A percentile compares a stretch with the other conserved stretches of the same genome.
Conservation (phyloP, 2,329 filamentous ascomycete genomes). For the Huntiella omanensis region DNA sequence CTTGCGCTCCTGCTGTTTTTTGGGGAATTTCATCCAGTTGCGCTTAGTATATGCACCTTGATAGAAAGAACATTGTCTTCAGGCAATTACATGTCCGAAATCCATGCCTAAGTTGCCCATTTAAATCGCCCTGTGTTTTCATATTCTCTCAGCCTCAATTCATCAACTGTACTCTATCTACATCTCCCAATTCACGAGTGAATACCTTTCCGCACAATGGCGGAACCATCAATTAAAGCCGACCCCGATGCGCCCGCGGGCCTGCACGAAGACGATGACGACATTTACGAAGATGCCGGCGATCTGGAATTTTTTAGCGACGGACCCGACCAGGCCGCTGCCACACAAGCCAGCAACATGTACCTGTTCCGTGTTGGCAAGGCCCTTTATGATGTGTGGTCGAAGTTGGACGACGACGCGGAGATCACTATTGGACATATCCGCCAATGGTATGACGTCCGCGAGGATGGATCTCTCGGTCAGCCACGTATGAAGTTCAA, state of each 20-base stretch:
- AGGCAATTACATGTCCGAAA: too few species aligned
- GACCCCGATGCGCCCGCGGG: slow-evolving; percentile 25
- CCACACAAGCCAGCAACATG: slow-evolving; percentile 22
- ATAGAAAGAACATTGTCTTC: too few species aligned
- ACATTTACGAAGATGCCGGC: slow-evolving; percentile 43
- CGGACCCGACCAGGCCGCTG: slow-evolving; percentile 17
- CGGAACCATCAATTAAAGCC: slow-evolving; percentile 23
- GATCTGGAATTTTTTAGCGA: slow-evolving; percentile 36
- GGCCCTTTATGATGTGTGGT: slow-evolving; percentile 67
- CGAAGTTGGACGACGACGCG: slow-evolving; percentile 53
- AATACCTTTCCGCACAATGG: slow-evolving; percentile 1
- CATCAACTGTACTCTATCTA: too few species aligned
- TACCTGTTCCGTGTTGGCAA: slow-evolving; percentile 66
- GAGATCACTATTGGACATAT: slow-evolving; percentile 69
- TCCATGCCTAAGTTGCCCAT: too few species aligned
- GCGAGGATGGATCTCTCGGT: slow-evolving; percentile 15
- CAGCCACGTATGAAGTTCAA: slow-evolving; percentile 41
- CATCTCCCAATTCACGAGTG: too few species aligned
- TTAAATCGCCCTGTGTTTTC: too few species aligned
- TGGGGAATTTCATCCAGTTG: too few species aligned
- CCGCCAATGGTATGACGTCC: slow-evolving; percentile 35
- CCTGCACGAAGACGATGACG: slow-evolving; percentile 37
- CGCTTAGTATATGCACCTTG: too few species aligned
- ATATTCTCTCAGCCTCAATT: too few species aligned
- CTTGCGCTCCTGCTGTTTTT: too few species aligned